These are phyloP conservation scores for Aureobasidium sp. DNA, from an alignment of 2,329 filamentous ascomycete genomes.

Conservation along the genomic window DNA sequence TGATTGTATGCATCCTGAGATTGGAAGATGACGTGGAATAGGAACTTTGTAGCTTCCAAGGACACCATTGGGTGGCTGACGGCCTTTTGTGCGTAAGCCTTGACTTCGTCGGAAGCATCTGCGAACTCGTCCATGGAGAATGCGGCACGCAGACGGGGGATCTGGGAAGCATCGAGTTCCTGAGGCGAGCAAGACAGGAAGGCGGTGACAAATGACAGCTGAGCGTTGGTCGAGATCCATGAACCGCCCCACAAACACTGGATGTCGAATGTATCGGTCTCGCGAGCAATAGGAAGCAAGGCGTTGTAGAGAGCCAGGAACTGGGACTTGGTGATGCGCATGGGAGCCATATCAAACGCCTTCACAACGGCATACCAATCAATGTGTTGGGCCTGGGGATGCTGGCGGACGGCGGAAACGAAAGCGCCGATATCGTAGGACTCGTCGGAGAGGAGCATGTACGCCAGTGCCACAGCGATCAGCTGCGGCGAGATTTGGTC, in stretches of 20 bases:
- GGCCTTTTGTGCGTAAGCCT: constrained; percentile 54
- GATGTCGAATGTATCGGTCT: constrained; percentile 63
- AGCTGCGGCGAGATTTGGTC: constrained; percentile 59
- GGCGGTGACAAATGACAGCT: constrained; percentile 86
- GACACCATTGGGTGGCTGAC: constrained; percentile 84
- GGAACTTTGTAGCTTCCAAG: constrained; percentile 65
- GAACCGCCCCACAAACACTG: constrained; percentile 72
- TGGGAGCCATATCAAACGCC: constrained; percentile 69
- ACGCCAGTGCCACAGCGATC: constrained; percentile 71
- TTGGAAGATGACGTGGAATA: constrained; percentile 55
- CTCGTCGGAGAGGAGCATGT: constrained; percentile 53
- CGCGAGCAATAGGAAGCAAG: constrained; percentile 60
- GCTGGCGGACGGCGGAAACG: constrained; percentile 47
- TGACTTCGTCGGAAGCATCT: constrained; percentile 51
- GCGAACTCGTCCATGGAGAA: constrained; percentile 61
- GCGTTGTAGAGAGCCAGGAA: constrained; percentile 76
- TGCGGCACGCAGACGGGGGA: constrained; percentile 70
- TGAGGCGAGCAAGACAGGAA: constrained; percentile 69
- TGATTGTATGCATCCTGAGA: constrained; percentile 49
- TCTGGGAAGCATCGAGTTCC: constrained; percentile 73
- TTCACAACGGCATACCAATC: constrained; percentile 64
- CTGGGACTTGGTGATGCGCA: constrained; percentile 68
- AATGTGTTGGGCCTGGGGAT: constrained; percentile 46
- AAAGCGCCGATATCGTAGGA: constrained; percentile 61
- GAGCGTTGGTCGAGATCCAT: constrained; percentile 80